These are phyloP conservation scores for Microcyclosporella mali DNA, from an alignment of 2,329 filamentous ascomycete species.

Conservation along the genomic window DNA sequence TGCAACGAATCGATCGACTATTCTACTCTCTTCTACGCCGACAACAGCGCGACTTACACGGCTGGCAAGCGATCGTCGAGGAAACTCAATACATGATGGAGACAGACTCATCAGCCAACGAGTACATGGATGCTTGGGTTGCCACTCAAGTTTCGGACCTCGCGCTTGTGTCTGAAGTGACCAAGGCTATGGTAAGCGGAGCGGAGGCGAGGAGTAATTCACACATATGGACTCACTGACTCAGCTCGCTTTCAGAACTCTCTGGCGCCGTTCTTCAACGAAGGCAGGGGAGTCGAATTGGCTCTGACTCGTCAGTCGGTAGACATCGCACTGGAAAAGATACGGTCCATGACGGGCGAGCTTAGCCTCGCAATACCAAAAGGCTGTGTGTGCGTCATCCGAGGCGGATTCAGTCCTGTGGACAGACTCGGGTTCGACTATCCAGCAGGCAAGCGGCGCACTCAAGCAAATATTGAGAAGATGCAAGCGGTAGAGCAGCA, in stretches of 20 bases:
- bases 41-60: constrained; percentile 17
- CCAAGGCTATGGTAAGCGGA: constrained; percentile 9
- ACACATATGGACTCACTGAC: neutral
- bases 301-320: neutral
- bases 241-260: neutral
- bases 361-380: constrained; percentile 4
- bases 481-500: constrained; percentile 44
- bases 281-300: constrained; percentile 7
- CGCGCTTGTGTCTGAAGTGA: constrained; percentile 22
- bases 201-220: no score
- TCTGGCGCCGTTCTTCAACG: constrained; percentile 12
- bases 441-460: constrained; percentile 45
- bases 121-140: constrained; percentile 23
- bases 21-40: constrained; percentile 27
- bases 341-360: constrained; percentile 4
- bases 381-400: neutral
- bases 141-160: constrained; percentile 23
- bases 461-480: constrained; percentile 38
- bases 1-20: constrained; percentile 11
- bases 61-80: constrained; percentile 4
- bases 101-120: constrained; percentile 18
- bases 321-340: constrained; percentile 1
- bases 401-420: constrained; percentile 8
- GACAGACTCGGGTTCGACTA: constrained; percentile 40
- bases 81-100: constrained; percentile 20